Conservation (phyloP, 1,284 basidiomycete genomes). For the Meripilus lineatus region DNA sequence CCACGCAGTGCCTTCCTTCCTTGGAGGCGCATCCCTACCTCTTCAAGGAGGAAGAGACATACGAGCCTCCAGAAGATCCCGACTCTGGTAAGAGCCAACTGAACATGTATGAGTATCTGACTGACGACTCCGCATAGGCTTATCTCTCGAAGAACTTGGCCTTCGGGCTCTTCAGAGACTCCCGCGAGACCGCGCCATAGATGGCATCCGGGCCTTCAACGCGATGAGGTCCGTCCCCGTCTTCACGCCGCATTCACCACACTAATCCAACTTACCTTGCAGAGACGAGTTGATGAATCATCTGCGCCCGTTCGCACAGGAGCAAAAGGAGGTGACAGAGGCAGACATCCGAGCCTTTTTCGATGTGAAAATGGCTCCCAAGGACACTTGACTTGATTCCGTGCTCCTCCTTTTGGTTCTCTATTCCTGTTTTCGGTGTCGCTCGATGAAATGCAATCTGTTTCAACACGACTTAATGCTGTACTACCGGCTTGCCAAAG, state of each 20-base stretch:
- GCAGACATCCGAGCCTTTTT: slow-evolving; percentile 70
- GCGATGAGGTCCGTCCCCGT: slow-evolving; percentile 56
- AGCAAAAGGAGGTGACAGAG: slow-evolving; percentile 72
- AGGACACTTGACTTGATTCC: neutral
- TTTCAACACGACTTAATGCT: no score
- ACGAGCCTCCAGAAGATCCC: slow-evolving; percentile 77
- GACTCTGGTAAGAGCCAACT: slow-evolving; percentile 52
- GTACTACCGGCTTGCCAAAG: no score
- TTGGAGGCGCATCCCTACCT: slow-evolving; percentile 52
- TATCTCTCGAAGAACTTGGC: slow-evolving; percentile 75
- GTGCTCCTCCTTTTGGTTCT: neutral
- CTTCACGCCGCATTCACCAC: neutral
- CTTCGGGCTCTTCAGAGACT: slow-evolving; percentile 66
- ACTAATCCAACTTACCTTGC: slow-evolving; percentile 4
- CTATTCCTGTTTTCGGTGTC: no score
- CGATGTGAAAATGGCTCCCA: slow-evolving; percentile 31
- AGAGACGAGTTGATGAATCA: slow-evolving; percentile 71
- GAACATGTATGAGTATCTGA: neutral
- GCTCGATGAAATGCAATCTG: no score
- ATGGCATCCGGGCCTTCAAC: slow-evolving; percentile 78
- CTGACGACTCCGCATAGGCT: slow-evolving; percentile 32
- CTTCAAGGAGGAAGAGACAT: slow-evolving; percentile 74
- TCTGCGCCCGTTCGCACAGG: slow-evolving; percentile 71
- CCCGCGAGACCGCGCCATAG: slow-evolving; percentile 71
- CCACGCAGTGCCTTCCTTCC: slow-evolving; percentile 50